Evolutionary conservation across 2,329 filamentous ascomycete genomes (phyloP).

Genomic region (Xylaria polymorpha): DNA sequence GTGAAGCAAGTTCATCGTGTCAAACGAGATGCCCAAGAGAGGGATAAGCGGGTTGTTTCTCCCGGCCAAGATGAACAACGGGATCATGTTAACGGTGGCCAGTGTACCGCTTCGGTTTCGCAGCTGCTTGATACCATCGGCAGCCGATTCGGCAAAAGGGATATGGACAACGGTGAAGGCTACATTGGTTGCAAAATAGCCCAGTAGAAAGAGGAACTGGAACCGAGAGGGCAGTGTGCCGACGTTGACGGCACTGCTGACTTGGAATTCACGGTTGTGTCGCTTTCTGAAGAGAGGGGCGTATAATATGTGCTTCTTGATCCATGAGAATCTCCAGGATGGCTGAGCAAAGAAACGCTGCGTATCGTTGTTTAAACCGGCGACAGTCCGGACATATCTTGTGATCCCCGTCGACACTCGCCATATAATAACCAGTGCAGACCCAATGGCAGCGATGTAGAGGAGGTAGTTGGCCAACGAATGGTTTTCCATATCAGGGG

Average conservation of each 20-base stretch:
- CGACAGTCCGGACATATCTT: conserved; percentile 77
- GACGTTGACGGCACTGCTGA: conserved; percentile 75
- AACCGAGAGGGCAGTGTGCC: conserved; percentile 84
- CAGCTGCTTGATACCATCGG: conserved; percentile 61
- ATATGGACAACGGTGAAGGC: conserved; percentile 79
- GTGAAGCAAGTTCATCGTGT: conserved; percentile 85
- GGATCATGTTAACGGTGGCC: conserved; percentile 80
- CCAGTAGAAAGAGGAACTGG: conserved; percentile 74
- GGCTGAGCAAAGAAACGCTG: conserved; percentile 82
- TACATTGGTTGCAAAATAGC: conserved; percentile 79
- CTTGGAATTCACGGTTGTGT: conserved; percentile 79
- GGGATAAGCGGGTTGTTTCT: conserved; percentile 83
- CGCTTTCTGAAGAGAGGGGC: conserved; percentile 79
- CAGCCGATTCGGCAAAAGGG: conserved; percentile 63
- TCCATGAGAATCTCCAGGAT: conserved; percentile 63
- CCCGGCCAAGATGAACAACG: conserved; percentile 78
- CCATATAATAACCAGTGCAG: conserved; percentile 74
- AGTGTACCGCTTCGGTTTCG: conserved; percentile 78
- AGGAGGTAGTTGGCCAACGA: conserved; percentile 70
- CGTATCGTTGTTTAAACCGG: conserved; percentile 80
- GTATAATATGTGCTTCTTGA: conserved; percentile 75
- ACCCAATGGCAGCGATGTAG: conserved; percentile 72
- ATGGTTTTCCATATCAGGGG: conserved; percentile 59
- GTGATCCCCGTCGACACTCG: conserved; percentile 69
- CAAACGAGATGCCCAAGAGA: conserved; percentile 79